Conservation (phyloP, 805 yeast genomes). For the Candida palmyrensis region DNA sequence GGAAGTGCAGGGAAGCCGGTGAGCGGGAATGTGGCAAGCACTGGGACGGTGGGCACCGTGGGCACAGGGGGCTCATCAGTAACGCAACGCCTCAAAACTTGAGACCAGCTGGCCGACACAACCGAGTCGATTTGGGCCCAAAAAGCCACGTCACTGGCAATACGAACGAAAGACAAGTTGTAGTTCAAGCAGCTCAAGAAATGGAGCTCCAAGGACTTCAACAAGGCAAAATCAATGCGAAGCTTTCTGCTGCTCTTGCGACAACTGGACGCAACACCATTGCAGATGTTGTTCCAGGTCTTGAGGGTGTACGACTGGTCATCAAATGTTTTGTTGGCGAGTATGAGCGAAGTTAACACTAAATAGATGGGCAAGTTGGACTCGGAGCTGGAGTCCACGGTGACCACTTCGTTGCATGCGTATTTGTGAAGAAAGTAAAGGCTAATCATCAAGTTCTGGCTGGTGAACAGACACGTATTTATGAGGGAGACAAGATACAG, state of each 20-base stretch:
- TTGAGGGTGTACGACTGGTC: conserved; percentile 48
- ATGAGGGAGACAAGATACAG: conserved; percentile 12
- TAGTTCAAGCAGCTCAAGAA: conserved; percentile 22
- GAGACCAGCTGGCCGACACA: conserved; percentile 1
- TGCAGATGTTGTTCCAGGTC: conserved; percentile 39
- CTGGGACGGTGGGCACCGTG: conserved; percentile 1
- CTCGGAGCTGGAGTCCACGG: conserved; percentile 9
- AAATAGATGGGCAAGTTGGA: conserved; percentile 14
- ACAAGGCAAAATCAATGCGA: conserved; percentile 16
- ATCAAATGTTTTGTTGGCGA: conserved; percentile 40
- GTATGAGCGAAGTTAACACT: conserved; percentile 19
- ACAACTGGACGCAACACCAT: conserved; percentile 11
- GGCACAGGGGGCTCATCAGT: not conserved
- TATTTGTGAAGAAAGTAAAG: conserved; percentile 21
- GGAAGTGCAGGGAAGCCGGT: too few species aligned
- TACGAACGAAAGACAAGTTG: conserved; percentile 18
- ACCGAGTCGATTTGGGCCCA: conserved; percentile 14
- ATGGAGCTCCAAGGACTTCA: conserved; percentile 24
- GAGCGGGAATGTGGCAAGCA: too few species aligned
- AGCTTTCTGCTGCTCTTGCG: conserved; percentile 5
- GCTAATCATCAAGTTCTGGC: conserved; percentile 18
- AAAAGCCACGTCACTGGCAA: conserved; percentile 16
- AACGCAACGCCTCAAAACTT: conserved; percentile 1
- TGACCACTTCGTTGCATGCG: conserved; percentile 7
- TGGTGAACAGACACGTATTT: conserved; percentile 16